phyloP scores from a whole-genome alignment of 345 rosid genomes.

The Murraya koenigii region DNA sequence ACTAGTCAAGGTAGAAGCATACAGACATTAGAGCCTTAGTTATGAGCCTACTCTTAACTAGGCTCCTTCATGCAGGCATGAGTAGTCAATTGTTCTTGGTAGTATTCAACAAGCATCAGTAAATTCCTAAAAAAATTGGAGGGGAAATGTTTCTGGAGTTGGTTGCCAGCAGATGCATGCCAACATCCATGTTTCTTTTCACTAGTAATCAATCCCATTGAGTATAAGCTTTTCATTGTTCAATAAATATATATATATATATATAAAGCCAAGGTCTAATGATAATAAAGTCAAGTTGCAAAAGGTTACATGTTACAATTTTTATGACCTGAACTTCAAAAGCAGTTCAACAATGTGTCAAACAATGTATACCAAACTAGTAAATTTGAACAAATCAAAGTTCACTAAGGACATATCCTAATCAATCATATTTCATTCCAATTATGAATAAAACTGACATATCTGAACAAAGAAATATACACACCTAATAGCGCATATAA shows the following conservation, averaged over 20 bases:
- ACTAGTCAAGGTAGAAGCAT: not conserved
- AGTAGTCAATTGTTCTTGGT: not conserved
- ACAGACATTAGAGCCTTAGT: too few species aligned
- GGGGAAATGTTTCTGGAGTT: not conserved
- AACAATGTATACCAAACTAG: not conserved
- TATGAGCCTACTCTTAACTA: too few species aligned
- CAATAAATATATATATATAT: not conserved
- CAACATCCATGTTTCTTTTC: not conserved
- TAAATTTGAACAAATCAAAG: slow-evolving; percentile 1
- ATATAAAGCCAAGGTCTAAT: not conserved
- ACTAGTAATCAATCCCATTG: not conserved
- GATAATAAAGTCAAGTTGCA: not conserved
- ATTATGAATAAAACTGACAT: not conserved
- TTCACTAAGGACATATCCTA: not conserved
- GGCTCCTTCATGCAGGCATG: too few species aligned
- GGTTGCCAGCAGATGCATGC: not conserved
- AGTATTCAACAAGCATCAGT: not conserved
- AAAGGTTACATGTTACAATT: not conserved
- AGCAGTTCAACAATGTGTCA: not conserved
- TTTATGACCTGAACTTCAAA: not conserved
- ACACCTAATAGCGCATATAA: slow-evolving; percentile 62
- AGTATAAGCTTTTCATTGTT: not conserved
- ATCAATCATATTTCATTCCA: not conserved
- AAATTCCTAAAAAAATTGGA: not conserved
- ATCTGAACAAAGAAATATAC: slow-evolving; percentile 25